Percentiles rank a stretch among this genome's conserved stretches.
Evolutionary conservation across 192 early-diverging fungal genomes (phyloP).

Genomic region (Gaertneriomyces sp.): DNA sequence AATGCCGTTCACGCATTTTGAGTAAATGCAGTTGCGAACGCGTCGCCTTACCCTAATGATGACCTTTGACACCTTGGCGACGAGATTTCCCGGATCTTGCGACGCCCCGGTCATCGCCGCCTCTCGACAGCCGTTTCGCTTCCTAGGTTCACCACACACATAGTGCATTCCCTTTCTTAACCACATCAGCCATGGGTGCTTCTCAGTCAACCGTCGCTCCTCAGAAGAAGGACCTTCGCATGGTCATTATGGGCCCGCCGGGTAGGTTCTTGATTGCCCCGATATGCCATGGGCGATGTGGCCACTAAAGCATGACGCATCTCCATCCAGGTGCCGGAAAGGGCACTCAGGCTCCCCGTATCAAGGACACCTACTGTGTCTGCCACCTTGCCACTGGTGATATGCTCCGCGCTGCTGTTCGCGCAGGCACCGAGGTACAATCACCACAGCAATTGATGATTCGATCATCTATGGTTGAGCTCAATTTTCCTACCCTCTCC

Average conservation of each 20-base stretch:
- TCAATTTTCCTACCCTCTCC: neutral
- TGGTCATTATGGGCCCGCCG: slow-evolving; percentile 86
- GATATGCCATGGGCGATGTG: neutral
- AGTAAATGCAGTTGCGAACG: too few relatives aligned
- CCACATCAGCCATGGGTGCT: slow-evolving; percentile 2
- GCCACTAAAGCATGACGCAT: neutral
- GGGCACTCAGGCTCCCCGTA: slow-evolving; percentile 88
- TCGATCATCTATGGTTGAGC: neutral
- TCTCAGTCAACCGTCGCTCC: slow-evolving; percentile 20
- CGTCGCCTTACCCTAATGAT: too few relatives aligned
- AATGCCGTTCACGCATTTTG: too few relatives aligned
- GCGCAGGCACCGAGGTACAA: slow-evolving; percentile 74
- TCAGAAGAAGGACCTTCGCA: slow-evolving; percentile 48
- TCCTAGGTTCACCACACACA: too few relatives aligned
- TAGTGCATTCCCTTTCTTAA: neutral
- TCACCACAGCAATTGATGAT: neutral
- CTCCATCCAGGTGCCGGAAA: slow-evolving; percentile 4
- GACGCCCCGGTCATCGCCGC: too few relatives aligned
- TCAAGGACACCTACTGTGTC: slow-evolving; percentile 93
- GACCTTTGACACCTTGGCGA: too few relatives aligned
- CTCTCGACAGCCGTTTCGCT: too few relatives aligned
- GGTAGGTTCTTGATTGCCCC: slow-evolving; percentile 48
- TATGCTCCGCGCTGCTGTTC: slow-evolving; percentile 96
- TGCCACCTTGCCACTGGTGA: slow-evolving; percentile 99
- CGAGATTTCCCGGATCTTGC: too few relatives aligned